Evolutionary conservation across 352 stramenopile genomes (phyloP), one percentile per base, ranked within the genome.

Genomic region (Elongisporangium prolatum): DNA sequence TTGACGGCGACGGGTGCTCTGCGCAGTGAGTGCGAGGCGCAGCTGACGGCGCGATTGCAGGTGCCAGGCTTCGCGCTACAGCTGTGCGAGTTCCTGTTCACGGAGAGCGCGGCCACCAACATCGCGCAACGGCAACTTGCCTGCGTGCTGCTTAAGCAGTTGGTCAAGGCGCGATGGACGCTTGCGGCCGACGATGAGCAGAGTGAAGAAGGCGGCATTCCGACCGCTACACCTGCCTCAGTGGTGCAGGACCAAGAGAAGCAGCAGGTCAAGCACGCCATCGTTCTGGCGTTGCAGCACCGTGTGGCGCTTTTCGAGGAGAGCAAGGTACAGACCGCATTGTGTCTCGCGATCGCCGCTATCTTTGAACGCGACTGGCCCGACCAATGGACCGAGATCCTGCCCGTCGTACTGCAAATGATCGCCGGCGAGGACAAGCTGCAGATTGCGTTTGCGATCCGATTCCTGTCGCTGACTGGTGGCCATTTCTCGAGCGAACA

Each of bases 321-420:
- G 51, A 88, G 72, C 61, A 94, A 92, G 64, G 67, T 92, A 22
- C 82, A 94, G 67, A 94, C 80, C 9, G 85, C 82, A 47, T 62
- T 92, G 48, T 91, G 28, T 40, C 28, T 40, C 28, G 28, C 28
- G 28, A 40, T 40, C 28, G 28, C 28, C 8, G 77, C 83, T 51
- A 84, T 94, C 59, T 91, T 91, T 52, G 82, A 94, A 65, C 81
- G 79, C 56, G 85, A 94, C 57, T 91, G 81, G 80, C 85, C 82
- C 24, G 83, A 92, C 59, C 81, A 94, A 65, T 94, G 85, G 85
- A 61, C 69, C 14, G 82, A 91, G 48, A 77, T 94, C 63, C 56
- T 94, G 49, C 82, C 85, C 2, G 65, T 74, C 2, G 59, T 92
- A 9, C 64, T 92, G 52, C 61, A 66, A 48, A 80, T 94, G 52